Percentiles rank a stretch among this genome's conserved stretches.
phyloP scores from a whole-genome alignment of 768 basidiomycete genomes.

The Peribolospora baueri region DNA sequence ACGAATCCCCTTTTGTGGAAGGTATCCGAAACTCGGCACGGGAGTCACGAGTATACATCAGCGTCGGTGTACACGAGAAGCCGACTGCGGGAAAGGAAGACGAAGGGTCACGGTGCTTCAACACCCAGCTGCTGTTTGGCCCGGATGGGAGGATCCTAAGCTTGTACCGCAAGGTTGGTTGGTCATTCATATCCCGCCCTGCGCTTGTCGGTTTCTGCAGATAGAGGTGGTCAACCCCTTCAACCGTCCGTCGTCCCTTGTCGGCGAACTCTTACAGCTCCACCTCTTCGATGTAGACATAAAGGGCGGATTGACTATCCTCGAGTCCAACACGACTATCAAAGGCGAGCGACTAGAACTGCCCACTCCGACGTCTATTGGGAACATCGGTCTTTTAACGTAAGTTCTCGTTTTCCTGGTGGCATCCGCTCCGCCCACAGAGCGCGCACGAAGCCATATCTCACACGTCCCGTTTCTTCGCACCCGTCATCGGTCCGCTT shows the following conservation, averaged over 20 bases:
- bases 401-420: background rate
- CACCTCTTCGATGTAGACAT: constrained; percentile 14
- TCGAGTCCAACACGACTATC: constrained; percentile 9
- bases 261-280: background rate
- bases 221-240: no score
- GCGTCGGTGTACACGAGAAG: constrained; percentile 12
- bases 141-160: no score
- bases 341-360: background rate
- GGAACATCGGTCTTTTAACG: background rate
- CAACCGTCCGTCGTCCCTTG: no score
- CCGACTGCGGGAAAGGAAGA: background rate
- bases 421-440: no score
- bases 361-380: constrained; percentile 4
- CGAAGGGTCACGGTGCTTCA: constrained; percentile 10
- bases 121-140: constrained; percentile 7
- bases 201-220: no score
- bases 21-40: constrained; percentile 4
- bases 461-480: no score
- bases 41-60: constrained; percentile 6
- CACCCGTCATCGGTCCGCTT: constrained; percentile 9
- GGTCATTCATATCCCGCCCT: no score
- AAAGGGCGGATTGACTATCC: constrained; percentile 1
- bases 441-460: no score
- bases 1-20: constrained; percentile 6
- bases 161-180: no score